Conservation (phyloP, 352 stramenopile genomes). For the Globisporangium splendens region DNA sequence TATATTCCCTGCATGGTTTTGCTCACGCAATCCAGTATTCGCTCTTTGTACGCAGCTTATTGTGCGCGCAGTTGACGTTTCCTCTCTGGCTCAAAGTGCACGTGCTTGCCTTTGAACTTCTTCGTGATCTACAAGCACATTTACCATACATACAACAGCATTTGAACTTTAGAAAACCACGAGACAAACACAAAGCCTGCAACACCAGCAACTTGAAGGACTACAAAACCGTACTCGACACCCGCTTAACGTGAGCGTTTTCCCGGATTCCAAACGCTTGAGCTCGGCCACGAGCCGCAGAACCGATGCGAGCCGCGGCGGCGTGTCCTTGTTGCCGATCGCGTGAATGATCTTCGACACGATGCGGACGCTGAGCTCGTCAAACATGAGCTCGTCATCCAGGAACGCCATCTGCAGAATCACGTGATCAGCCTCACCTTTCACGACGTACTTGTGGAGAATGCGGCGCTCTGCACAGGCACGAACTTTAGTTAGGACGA, state of each 20-base stretch:
- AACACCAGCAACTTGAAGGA: background rate
- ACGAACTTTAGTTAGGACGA: too few species aligned
- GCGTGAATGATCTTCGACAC: conserved; percentile 48
- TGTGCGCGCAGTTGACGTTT: background rate
- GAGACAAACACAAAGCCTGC: background rate
- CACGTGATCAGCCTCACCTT: conserved; percentile 19
- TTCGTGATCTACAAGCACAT: conserved; percentile 21
- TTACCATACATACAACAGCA: too few species aligned
- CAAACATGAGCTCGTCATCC: conserved; percentile 49
- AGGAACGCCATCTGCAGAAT: conserved; percentile 41
- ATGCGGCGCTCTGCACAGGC: conserved; percentile 51
- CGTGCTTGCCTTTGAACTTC: conserved; percentile 26
- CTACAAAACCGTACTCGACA: conserved; percentile 45
- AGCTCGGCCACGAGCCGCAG: conserved; percentile 40
- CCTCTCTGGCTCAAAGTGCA: conserved; percentile 38
- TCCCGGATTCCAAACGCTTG: conserved; percentile 46
- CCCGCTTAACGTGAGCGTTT: conserved; percentile 62
- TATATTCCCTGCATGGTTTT: too few species aligned
- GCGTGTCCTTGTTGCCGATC: conserved; percentile 52
- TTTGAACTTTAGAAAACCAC: too few species aligned
- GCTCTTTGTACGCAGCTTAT: too few species aligned
- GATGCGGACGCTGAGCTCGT: conserved; percentile 63
- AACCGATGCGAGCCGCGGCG: conserved; percentile 59
- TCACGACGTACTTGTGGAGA: conserved; percentile 39
- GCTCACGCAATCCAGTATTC: too few species aligned